phyloP scores from a whole-genome alignment of 192 early-diverging fungal genomes.

The Podila minutissima region DNA sequence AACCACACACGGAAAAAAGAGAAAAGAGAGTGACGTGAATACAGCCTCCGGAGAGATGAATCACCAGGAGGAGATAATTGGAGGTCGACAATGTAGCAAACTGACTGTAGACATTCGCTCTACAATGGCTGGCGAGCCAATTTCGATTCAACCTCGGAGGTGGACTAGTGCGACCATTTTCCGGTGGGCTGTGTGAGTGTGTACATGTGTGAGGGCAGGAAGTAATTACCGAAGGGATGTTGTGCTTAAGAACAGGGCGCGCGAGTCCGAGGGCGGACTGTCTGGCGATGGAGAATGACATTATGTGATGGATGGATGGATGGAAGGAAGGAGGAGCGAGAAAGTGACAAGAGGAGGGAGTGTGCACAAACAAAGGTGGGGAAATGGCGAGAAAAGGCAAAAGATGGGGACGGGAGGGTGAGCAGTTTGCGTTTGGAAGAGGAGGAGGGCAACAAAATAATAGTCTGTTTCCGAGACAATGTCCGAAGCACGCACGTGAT shows the following conservation, averaged over 20 bases:
- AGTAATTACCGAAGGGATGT: conserved; percentile 45
- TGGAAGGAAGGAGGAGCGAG: background rate
- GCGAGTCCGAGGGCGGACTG: conserved; percentile 45
- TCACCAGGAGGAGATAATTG: background rate
- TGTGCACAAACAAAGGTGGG: conserved; percentile 7
- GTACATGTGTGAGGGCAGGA: background rate
- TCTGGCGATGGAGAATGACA: conserved; percentile 45
- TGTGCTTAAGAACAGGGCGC: conserved; percentile 49
- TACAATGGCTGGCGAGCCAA: no score
- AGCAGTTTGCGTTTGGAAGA: background rate
- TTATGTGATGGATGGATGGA: conserved; percentile 4
- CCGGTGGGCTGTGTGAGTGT: no score
- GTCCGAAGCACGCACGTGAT: conserved; percentile 1
- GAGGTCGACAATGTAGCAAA: background rate
- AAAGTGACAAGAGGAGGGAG: background rate
- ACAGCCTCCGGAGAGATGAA: background rate
- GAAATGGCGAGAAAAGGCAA: background rate
- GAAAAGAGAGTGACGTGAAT: background rate
- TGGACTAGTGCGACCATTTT: no score
- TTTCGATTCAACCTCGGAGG: no score
- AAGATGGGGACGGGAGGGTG: background rate
- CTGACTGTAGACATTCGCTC: no score
- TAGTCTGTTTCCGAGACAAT: background rate
- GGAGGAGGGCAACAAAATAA: background rate
- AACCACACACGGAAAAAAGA: background rate